Base-by-base conservation (phyloP, 441 rosid genomes). In the Gossypium trilobum region DNA sequence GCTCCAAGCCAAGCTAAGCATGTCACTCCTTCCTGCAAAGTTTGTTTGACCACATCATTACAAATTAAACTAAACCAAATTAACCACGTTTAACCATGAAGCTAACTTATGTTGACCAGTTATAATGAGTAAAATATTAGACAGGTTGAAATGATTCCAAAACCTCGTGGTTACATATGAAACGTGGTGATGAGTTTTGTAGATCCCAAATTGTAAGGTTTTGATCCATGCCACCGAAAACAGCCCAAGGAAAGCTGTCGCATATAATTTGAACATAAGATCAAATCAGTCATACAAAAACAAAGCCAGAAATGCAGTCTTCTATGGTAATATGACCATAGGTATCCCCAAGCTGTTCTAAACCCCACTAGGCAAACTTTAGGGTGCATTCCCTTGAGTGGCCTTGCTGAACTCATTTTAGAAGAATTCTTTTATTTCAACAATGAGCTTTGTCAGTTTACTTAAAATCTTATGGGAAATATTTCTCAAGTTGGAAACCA, bases 131-230 rank as follows among this genome's bases (percentile, higher is more conserved):
- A 20, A 33, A 33, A 33, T 58, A 72, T 67, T 17, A 13, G 22
- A 16, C 17, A 71, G 4, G 39, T 13, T n/a, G 62, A 52, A 29
- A 16, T 11, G n/a, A 67, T 16, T 20, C 29, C 52, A 70, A 60
- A 50, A 91, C 97, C 97, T 88, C 84, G 0, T 92, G 95, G 9
- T 87, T 83, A 62, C 97, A 92, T 59, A 78, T 89, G 78, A 79
- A 79, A n/a, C 97, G 88, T 6, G 91, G 82, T 11, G 78, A 77
- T 16, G 97, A 92, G 78, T 81, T 80, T 62, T 91, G 91, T 46
- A 89, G 78, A 82, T 92, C 97, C 96, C 97, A 92, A 31, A 92
- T 86, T 13, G 90, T 80, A 59, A 94, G 97, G 75, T 88, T 89
- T 65, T 83, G 75, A 81, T 94, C 97, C 91, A 89, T 80, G 79